Conservation (phyloP, 352 stramenopile genomes). For the Globisporangium orthogonon region DNA sequence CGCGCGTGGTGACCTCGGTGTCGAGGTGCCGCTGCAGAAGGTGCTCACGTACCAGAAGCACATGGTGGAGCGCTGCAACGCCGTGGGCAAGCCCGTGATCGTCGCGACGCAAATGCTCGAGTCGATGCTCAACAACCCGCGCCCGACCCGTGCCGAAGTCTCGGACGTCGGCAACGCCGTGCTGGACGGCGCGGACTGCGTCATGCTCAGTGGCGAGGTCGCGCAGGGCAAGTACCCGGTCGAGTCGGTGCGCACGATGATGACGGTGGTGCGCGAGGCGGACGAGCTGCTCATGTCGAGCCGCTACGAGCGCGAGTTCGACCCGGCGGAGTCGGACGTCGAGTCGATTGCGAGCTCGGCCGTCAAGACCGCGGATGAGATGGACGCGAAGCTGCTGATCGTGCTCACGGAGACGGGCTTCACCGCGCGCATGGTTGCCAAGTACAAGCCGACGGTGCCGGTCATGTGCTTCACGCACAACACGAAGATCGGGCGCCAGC, state of each 20-base stretch:
- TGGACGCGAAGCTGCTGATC: slow-evolving; percentile 82
- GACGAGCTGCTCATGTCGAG: slow-evolving; percentile 55
- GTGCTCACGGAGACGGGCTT: slow-evolving; percentile 79
- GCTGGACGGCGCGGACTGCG: slow-evolving; percentile 78
- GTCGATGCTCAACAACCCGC: slow-evolving; percentile 84
- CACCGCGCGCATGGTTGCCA: slow-evolving; percentile 80
- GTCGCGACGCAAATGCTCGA: slow-evolving; percentile 89
- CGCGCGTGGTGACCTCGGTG: slow-evolving; percentile 88
- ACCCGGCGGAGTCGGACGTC: slow-evolving; percentile 57
- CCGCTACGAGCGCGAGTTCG: slow-evolving; percentile 63
- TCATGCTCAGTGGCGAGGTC: slow-evolving; percentile 86
- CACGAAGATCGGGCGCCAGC: slow-evolving; percentile 87
- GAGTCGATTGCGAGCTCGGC: slow-evolving; percentile 81
- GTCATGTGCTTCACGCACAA: slow-evolving; percentile 88
- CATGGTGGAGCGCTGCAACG: slow-evolving; percentile 83
- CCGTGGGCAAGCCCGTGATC: slow-evolving; percentile 83
- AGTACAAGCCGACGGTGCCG: slow-evolving; percentile 89
- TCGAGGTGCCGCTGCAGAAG: slow-evolving; percentile 85
- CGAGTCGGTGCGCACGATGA: slow-evolving; percentile 90
- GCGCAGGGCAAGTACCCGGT: slow-evolving; percentile 87
- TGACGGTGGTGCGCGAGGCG: slow-evolving; percentile 89
- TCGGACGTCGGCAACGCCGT: slow-evolving; percentile 88
- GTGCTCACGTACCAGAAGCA: slow-evolving; percentile 88
- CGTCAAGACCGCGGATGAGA: slow-evolving; percentile 81
- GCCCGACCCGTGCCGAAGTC: slow-evolving; percentile 80